Evolutionary conservation across 2,329 filamentous ascomycete species (phyloP).

Genomic region (Xylariaceae sp.): DNA sequence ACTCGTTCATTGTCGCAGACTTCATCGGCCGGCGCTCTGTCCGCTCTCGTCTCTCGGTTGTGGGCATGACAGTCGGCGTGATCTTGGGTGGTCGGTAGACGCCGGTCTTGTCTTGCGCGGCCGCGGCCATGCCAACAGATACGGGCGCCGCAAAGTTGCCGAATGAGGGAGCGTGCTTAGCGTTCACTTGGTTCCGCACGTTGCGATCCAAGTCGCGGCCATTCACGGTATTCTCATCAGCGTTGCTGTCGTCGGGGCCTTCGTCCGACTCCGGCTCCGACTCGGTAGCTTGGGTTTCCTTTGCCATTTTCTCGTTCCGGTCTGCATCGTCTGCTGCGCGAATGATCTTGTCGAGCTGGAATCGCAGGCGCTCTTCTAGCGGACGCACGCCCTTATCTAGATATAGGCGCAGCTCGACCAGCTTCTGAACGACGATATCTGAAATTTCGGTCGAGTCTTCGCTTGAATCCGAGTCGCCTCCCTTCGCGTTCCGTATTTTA

Average conservation of each 20-base stretch:
- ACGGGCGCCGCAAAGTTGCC: conserved; percentile 46
- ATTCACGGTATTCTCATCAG: conserved; percentile 40
- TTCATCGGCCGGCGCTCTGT: conserved; percentile 68
- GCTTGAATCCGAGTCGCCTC: conserved; percentile 36
- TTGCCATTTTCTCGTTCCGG: conserved; percentile 47
- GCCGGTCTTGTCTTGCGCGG: conserved; percentile 61
- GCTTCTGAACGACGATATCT: conserved; percentile 78
- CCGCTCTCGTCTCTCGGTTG: conserved; percentile 67
- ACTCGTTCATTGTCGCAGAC: conserved; percentile 90
- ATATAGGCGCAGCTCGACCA: conserved; percentile 91
- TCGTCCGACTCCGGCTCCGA: conserved; percentile 46
- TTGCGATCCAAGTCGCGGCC: background rate
- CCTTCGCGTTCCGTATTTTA: conserved; percentile 69
- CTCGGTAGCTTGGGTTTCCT: conserved; percentile 45
- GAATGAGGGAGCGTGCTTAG: conserved; percentile 24
- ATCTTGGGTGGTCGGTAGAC: conserved; percentile 91
- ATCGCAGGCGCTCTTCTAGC: conserved; percentile 87
- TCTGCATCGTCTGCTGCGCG: conserved; percentile 81
- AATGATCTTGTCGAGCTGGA: conserved; percentile 94
- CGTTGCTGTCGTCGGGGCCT: conserved; percentile 44
- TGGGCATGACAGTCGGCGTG: conserved; percentile 84
- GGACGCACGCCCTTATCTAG: conserved; percentile 92
- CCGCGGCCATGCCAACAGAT: conserved; percentile 43
- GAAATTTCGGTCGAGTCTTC: conserved; percentile 54
- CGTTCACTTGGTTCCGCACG: conserved; percentile 40